Evolutionary conservation across 2,329 filamentous ascomycete species (phyloP).

Genomic region (Pseudocercospora fijiensis): DNA sequence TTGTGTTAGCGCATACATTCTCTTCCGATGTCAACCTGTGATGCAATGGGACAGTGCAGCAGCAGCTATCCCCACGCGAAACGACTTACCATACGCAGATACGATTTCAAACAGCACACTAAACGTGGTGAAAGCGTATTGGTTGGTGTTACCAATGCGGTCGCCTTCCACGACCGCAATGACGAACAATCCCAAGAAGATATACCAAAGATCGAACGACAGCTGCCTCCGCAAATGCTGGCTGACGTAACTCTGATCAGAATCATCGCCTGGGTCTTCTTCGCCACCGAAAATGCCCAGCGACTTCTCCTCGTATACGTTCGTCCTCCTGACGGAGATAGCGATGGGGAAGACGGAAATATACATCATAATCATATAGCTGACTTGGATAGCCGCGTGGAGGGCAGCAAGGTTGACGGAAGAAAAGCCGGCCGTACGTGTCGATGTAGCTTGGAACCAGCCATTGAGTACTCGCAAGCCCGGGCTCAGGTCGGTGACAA

Average conservation of each 20-base stretch:
- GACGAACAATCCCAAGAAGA: slow-evolving; percentile 90
- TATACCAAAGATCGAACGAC: slow-evolving; percentile 96
- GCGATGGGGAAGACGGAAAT: slow-evolving; percentile 96
- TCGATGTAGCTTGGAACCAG: slow-evolving; percentile 85
- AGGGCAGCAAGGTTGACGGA: slow-evolving; percentile 74
- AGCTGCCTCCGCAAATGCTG: slow-evolving; percentile 89
- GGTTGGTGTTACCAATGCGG: slow-evolving; percentile 62
- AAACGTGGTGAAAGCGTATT: slow-evolving; percentile 54
- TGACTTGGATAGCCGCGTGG: slow-evolving; percentile 88
- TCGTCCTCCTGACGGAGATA: slow-evolving; percentile 89
- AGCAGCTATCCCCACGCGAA: background rate
- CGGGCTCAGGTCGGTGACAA: slow-evolving; percentile 66
- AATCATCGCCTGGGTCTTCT: slow-evolving; percentile 54
- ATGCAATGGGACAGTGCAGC: too few species aligned
- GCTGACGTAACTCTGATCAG: slow-evolving; percentile 77
- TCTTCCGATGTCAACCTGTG: too few species aligned
- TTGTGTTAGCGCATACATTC: background rate
- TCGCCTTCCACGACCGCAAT: slow-evolving; percentile 82
- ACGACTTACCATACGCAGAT: slow-evolving; percentile 69
- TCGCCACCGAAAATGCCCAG: slow-evolving; percentile 67
- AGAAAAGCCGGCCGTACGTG: slow-evolving; percentile 85
- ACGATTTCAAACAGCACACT: slow-evolving; percentile 76
- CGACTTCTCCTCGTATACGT: slow-evolving; percentile 92
- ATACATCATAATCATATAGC: slow-evolving; percentile 99
- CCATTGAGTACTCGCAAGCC: slow-evolving; percentile 79